Conservation (phyloP, 495 filamentous ascomycete species). For the Penicillium arizonense region DNA sequence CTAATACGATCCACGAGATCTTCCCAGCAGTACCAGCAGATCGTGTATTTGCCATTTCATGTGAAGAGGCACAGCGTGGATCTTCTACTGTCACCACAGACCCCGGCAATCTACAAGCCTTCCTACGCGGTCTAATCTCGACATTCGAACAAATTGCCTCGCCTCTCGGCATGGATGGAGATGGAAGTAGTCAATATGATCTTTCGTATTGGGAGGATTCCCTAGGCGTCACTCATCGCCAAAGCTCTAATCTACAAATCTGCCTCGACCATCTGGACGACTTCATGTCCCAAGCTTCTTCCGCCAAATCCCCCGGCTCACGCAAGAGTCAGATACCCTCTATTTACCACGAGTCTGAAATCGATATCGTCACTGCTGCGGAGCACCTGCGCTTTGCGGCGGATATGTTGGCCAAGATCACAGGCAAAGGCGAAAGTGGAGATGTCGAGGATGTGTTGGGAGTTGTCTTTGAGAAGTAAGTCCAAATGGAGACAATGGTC, state of each 20-base stretch:
- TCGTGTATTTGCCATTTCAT: constrained; percentile 68
- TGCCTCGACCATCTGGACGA: constrained; percentile 67
- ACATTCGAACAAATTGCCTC: constrained; percentile 75
- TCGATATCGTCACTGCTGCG: constrained; percentile 91
- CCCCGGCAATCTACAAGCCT: constrained; percentile 64
- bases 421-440: constrained; percentile 78
- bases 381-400: constrained; percentile 85
- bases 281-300: constrained; percentile 54
- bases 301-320: neutral
- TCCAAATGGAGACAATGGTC: constrained; percentile 9
- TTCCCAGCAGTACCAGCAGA: constrained; percentile 37
- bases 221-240: constrained; percentile 85
- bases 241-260: constrained; percentile 73
- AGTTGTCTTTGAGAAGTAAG: constrained; percentile 95
- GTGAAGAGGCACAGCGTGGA: constrained; percentile 42
- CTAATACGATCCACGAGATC: constrained; percentile 21
- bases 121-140: constrained; percentile 63
- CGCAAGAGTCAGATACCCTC: constrained; percentile 3
- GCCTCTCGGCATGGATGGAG: constrained; percentile 41
- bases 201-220: constrained; percentile 73
- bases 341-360: constrained; percentile 32
- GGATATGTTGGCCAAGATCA: constrained; percentile 77
- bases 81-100: constrained; percentile 28
- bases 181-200: constrained; percentile 39
- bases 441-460: constrained; percentile 97